Evolutionary conservation across 2,329 filamentous ascomycete species (phyloP), one percentile per base, ranked within the genome.

Genomic region (Botrytis galanthina): DNA sequence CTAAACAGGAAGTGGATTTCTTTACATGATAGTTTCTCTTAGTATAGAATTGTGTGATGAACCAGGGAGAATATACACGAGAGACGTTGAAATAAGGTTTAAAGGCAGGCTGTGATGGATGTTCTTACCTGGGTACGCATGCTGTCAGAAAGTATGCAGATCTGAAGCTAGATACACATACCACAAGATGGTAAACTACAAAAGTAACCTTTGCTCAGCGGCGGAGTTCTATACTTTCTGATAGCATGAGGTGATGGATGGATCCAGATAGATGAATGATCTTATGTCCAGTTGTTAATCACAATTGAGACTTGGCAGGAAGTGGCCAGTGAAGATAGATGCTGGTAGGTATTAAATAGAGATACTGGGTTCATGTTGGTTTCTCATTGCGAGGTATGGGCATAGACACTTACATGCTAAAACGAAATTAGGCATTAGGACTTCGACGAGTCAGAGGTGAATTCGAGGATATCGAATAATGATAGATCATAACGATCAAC

Each of bases 21-120:
- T 42, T 62, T 62, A 62, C 60, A 62, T 62, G 60, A 62, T 62
- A 62, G 35, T 62, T 42, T 62, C 37, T 61, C 32, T 29, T n/a
- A 51, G 51, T 22, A 20, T n/a, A 29, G 35, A 32, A 67, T 54
- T 48, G 6, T 35, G 35, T 14, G n/a, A 67, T 51, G 16, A 35
- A 32, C 3, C 6, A 32, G 10, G 18, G 12, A 35, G 29, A 18
- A 22, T 10, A 59, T n/a, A 62, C 26, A n/a, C 22, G 35, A n/a
- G 10, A 42, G 60, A 64, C 18, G 61, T 64, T 48, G 42, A 26
- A 66, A 66, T 66, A 48, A 48, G 42, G 29, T 66, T 66, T 66
- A 46, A 39, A 29, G 39, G 39, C 44, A 29, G n/a, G n/a, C 44
- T 29, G n/a, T 9, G 51, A 32, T 18, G 51, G n/a, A 8, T 29